Evolutionary conservation across 2,329 filamentous ascomycete genomes (phyloP).

Genomic region (Phialemoniopsis sp.): DNA sequence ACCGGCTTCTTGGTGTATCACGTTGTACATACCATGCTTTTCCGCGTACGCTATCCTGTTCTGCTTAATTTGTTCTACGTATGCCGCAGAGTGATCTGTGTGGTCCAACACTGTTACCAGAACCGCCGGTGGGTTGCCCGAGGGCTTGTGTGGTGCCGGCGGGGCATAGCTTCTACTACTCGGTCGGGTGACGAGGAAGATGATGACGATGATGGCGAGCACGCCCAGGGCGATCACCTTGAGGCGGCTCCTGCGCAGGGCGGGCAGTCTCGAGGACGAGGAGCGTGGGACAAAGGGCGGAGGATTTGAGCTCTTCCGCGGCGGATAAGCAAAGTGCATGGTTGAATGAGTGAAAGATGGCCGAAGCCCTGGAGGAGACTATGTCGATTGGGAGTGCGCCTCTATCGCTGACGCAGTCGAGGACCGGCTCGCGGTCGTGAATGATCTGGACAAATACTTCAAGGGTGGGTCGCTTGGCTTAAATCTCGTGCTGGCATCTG

Average conservation of each 20-base stretch:
- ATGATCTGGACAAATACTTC: no score
- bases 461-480: no score
- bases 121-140: slow-evolving; percentile 52
- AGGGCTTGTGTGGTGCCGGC: slow-evolving; percentile 26
- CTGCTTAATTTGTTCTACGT: slow-evolving; percentile 69
- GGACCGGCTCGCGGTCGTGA: no score
- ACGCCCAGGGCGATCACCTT: slow-evolving; percentile 53
- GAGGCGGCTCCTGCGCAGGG: slow-evolving; percentile 57
- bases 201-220: slow-evolving; percentile 49
- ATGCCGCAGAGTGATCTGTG: slow-evolving; percentile 57
- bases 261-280: slow-evolving; percentile 45
- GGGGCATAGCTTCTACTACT: slow-evolving; percentile 18
- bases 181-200: slow-evolving; percentile 54
- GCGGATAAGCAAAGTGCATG: slow-evolving; percentile 90
- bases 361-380: no score
- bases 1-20: not conserved
- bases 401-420: no score
- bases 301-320: slow-evolving; percentile 76
- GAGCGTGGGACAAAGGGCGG: slow-evolving; percentile 64
- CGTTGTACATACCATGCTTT: slow-evolving; percentile 69
- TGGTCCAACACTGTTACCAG: slow-evolving; percentile 85
- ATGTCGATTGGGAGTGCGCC: no score
- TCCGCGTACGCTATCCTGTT: slow-evolving; percentile 84
- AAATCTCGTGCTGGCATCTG: no score
- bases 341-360: not conserved